Base-by-base conservation (phyloP, 2,329 filamentous ascomycete genomes). In the Cercospora sojina region DNA sequence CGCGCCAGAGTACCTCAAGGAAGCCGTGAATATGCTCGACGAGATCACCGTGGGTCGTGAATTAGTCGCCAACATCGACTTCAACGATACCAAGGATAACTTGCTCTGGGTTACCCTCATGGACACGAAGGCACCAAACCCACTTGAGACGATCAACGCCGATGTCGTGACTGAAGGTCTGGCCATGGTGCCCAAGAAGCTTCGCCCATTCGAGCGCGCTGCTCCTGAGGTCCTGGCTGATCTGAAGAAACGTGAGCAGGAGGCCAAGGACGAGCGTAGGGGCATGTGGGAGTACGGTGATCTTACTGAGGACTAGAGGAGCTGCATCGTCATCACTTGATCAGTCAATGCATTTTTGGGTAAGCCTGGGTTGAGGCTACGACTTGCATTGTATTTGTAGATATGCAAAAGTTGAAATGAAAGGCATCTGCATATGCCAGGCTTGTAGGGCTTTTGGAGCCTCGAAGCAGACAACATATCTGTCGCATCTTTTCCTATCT, bases 271-370 rank as follows among this genome's bases (percentile, higher is more conserved):
- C 64, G 88, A 89, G 65, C 87, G 93, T 69, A 84, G 88, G 71
- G 95, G 95, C 51, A 95, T 97, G 86, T 99, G 94, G 93, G 95
- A 99, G 85, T 99, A 98, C 80, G 95, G 95, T 73, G 95, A 98
- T 79, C 85, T 97, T 76, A 96, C 92, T 13, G 93, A 97, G 82
- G 92, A 96, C 65, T 78, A 75, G 62, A 62, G 32, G 20, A 63
- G 29, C 31, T 23, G 27, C 29, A 20, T 31, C 18, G 3, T 7
- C 2, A 16, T 9, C 51, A 9, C 7, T 57, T 57, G 53, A 35
- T 32, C 23, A 53, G 5, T 6, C 5, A 25, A 7, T 16, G 23
- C 13, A 53, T 16, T 1, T 53, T 25, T 35, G 53, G 53, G 18
- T 20, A 57, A 32, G 53, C 53, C 27, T 13, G 53, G 47, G 16